These are phyloP conservation scores for Colletotrichum graminicola DNA, from an alignment of 2,329 filamentous ascomycete species.

Conservation along the genomic window DNA sequence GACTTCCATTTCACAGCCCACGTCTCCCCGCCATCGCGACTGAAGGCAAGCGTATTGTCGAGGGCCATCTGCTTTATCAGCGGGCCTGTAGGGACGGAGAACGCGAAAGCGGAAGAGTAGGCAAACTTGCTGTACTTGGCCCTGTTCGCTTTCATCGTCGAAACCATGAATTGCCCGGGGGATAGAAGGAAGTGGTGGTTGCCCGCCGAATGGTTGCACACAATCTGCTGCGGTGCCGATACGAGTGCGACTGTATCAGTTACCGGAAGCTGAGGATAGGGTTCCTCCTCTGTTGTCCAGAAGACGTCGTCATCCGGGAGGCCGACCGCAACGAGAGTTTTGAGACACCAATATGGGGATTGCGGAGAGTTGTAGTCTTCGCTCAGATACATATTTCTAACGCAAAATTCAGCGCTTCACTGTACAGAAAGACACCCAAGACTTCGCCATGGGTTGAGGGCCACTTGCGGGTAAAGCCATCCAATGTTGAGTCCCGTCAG, in stretches of 20 bases:
- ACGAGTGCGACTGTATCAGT: slow-evolving; percentile 10
- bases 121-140: slow-evolving; percentile 63
- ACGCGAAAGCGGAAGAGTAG: slow-evolving; percentile 62
- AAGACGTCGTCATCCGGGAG: slow-evolving; percentile 55
- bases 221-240: slow-evolving; percentile 56
- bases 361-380: slow-evolving; percentile 71
- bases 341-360: slow-evolving; percentile 67
- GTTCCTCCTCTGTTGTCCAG: slow-evolving; percentile 57
- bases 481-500: slow-evolving; percentile 64
- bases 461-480: slow-evolving; percentile 49
- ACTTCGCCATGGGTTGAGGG: neutral
- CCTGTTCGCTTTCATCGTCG: slow-evolving; percentile 55
- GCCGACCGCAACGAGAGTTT: slow-evolving; percentile 59
- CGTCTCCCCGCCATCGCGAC: slow-evolving; percentile 48
- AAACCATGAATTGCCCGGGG: slow-evolving; percentile 54
- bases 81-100: slow-evolving; percentile 56
- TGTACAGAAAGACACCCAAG: no score
- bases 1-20: slow-evolving; percentile 51
- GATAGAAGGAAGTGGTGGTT: slow-evolving; percentile 59
- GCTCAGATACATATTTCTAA: slow-evolving; percentile 64
- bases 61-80: slow-evolving; percentile 52
- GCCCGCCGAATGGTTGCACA: slow-evolving; percentile 52
- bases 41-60: slow-evolving; percentile 49
- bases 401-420: neutral
- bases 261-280: slow-evolving; percentile 42